These are phyloP conservation scores for Diplogelasinospora grovesii DNA, from an alignment of 495 filamentous ascomycete genomes.

Conservation along the genomic window DNA sequence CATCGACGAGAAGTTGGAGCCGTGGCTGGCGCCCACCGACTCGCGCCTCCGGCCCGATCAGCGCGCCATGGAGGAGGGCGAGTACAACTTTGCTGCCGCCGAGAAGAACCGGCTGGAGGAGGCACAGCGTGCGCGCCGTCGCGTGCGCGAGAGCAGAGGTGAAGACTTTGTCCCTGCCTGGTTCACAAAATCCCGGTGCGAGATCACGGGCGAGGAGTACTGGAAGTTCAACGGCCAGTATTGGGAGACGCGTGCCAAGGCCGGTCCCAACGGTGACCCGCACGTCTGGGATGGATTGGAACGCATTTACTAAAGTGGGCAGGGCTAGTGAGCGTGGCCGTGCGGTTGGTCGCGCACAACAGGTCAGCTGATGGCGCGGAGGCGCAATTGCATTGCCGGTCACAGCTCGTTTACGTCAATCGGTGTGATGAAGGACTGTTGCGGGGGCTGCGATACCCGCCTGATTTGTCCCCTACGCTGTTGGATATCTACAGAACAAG, in stretches of 20 bases:
- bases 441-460: too few species aligned
- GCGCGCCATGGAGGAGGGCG: slow-evolving; percentile 96
- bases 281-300: slow-evolving; percentile 44
- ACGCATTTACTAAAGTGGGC: slow-evolving; percentile 30
- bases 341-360: too few species aligned
- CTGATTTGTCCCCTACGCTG: too few species aligned
- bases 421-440: too few species aligned
- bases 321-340: too few species aligned
- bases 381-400: too few species aligned
- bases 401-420: too few species aligned
- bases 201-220: slow-evolving; percentile 80
- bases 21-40: slow-evolving; percentile 82
- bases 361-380: too few species aligned
- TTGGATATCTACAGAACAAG: too few species aligned
- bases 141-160: slow-evolving; percentile 65
- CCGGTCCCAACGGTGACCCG: slow-evolving; percentile 38
- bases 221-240: slow-evolving; percentile 87
- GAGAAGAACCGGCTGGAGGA: slow-evolving; percentile 97
- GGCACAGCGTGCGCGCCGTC: slow-evolving; percentile 73
- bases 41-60: slow-evolving; percentile 88
- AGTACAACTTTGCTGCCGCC: slow-evolving; percentile 83
- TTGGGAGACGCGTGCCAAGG: slow-evolving; percentile 63
- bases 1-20: slow-evolving; percentile 63
- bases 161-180: slow-evolving; percentile 79
- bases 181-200: slow-evolving; percentile 67